Conservation (phyloP, 2,329 filamentous ascomycete genomes). For the Paramyrothecium sp. region DNA sequence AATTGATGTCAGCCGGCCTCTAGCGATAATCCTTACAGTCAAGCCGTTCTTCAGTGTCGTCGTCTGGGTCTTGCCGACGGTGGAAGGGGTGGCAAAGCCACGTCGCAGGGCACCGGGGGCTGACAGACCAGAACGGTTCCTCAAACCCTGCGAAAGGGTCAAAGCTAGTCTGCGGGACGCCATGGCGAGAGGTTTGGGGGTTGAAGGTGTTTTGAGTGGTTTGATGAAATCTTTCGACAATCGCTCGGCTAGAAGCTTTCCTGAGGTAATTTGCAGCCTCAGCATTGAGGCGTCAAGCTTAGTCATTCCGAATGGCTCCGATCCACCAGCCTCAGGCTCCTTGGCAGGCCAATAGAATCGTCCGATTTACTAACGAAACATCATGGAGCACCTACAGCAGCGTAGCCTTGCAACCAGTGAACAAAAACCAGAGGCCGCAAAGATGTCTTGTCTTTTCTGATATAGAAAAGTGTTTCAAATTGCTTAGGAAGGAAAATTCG, state of each 20-base stretch:
- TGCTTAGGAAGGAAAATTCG: too few relatives aligned
- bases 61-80: constrained; percentile 83
- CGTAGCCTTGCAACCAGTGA: too few relatives aligned
- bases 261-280: constrained; percentile 43
- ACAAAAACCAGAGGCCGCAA: too few relatives aligned
- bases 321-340: constrained; percentile 21
- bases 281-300: constrained; percentile 34
- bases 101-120: constrained; percentile 74
- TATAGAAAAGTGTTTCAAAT: too few relatives aligned
- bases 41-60: constrained; percentile 97
- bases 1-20: constrained; percentile 31
- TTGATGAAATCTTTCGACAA: constrained; percentile 50
- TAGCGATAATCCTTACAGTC: constrained; percentile 63
- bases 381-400: not conserved
- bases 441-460: too few relatives aligned
- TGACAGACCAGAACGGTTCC: constrained; percentile 81
- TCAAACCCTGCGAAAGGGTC: constrained; percentile 87
- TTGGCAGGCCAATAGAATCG: constrained; percentile 30
- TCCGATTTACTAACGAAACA: constrained; percentile 27
- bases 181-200: constrained; percentile 63
- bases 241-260: constrained; percentile 45
- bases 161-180: constrained; percentile 96
- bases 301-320: constrained; percentile 43
- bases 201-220: constrained; percentile 52
- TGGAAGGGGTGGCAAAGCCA: constrained; percentile 85